Percentiles rank a stretch among this genome's conserved stretches.
These are phyloP conservation scores for Schrenkiella parvula DNA, from an alignment of 345 rosid genomes.

Conservation along the genomic window DNA sequence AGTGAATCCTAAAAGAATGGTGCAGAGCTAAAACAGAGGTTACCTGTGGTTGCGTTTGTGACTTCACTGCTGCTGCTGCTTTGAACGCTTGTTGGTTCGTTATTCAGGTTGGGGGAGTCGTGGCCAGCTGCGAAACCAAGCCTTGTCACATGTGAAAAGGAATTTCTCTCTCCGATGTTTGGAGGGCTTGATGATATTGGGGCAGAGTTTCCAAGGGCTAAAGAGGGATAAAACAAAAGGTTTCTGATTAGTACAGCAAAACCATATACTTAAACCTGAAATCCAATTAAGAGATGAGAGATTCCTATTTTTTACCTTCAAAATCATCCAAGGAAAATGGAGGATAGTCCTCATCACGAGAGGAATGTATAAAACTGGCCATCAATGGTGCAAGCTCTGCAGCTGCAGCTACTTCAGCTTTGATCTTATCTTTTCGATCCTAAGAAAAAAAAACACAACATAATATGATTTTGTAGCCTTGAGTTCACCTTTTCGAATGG, in stretches of 20 bases:
- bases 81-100: conserved; percentile 42
- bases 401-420: conserved; percentile 69
- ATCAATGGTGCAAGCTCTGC: conserved; percentile 43
- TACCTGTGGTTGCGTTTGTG: conserved; percentile 43
- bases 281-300: neutral
- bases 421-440: conserved; percentile 73
- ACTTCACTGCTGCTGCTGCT: conserved; percentile 30
- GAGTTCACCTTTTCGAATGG: neutral
- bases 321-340: conserved; percentile 80
- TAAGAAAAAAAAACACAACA: conserved; percentile 33
- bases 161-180: conserved; percentile 52
- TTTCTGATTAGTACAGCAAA: neutral
- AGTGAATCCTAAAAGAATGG: neutral
- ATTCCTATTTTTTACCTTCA: conserved; percentile 48
- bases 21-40: neutral
- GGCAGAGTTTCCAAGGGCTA: conserved; percentile 69
- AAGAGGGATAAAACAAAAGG: neutral
- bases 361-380: conserved; percentile 43
- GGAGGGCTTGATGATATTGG: conserved; percentile 65
- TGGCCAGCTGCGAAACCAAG: conserved; percentile 93
- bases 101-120: conserved; percentile 78
- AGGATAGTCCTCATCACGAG: conserved; percentile 41
- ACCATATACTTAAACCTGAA: neutral
- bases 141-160: conserved; percentile 80
- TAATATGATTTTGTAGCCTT: neutral